phyloP scores from a whole-genome alignment of 148 eudicot genomes.

The Rhododendron simsii region DNA sequence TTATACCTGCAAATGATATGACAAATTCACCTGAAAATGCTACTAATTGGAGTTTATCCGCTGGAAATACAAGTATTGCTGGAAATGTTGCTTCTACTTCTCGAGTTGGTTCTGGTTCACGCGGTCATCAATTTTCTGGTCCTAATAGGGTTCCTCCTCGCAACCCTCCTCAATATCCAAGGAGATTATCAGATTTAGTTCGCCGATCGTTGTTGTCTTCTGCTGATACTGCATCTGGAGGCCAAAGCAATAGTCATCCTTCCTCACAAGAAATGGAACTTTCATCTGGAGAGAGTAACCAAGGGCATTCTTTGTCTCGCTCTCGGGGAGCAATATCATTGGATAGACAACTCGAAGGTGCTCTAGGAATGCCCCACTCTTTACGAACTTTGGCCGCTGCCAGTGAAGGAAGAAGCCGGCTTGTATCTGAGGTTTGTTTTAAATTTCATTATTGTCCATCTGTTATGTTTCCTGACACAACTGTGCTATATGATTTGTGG shows the following conservation, averaged over 20 bases:
- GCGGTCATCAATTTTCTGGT: constrained; percentile 29
- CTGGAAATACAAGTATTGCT: constrained; percentile 30
- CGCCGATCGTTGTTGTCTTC: constrained; percentile 57
- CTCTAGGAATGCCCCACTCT: constrained; percentile 49
- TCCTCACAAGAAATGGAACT: constrained; percentile 35
- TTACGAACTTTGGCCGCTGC: constrained; percentile 63
- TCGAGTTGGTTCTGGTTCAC: constrained; percentile 36
- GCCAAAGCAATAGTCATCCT: constrained; percentile 34
- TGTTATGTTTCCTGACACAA: not conserved
- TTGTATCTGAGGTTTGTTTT: constrained; percentile 71
- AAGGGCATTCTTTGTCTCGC: constrained; percentile 30
- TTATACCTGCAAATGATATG: constrained; percentile 46
- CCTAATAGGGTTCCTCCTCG: constrained; percentile 54
- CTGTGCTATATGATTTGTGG: not conserved
- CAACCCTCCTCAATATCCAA: constrained; percentile 44
- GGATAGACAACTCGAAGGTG: constrained; percentile 67
- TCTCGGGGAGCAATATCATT: constrained; percentile 50
- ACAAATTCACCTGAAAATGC: constrained; percentile 46
- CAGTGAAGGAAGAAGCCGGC: constrained; percentile 79
- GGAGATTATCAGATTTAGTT: constrained; percentile 68
- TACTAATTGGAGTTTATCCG: constrained; percentile 39
- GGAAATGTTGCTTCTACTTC: constrained; percentile 53
- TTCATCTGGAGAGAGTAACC: constrained; percentile 34
- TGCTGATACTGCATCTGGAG: constrained; percentile 43
- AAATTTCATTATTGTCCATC: not conserved